Evolutionary conservation across 495 filamentous ascomycete genomes (phyloP).

Genomic region (Penicillium lividum): DNA sequence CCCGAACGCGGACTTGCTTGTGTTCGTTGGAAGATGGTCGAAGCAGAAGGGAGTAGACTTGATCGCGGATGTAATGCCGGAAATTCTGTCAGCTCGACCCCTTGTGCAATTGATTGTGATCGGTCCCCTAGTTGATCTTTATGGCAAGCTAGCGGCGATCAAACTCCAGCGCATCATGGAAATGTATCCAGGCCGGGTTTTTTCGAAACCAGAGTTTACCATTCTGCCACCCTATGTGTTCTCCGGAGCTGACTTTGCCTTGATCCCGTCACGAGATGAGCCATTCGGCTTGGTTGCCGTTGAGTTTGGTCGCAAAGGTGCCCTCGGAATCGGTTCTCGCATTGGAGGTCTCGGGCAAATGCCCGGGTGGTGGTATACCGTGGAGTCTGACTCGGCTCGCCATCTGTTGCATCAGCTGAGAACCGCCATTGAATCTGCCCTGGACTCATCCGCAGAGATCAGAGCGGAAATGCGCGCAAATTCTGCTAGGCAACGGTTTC

Average conservation of each 20-base stretch:
- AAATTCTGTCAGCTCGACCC: slow-evolving; percentile 63
- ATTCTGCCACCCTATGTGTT: slow-evolving; percentile 74
- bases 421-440: slow-evolving; percentile 65
- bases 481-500: slow-evolving; percentile 74
- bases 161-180: slow-evolving; percentile 74
- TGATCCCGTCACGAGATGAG: slow-evolving; percentile 79
- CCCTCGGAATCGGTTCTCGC: slow-evolving; percentile 69
- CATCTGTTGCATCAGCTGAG: slow-evolving; percentile 75
- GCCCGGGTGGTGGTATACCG: slow-evolving; percentile 72
- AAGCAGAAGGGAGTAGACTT: slow-evolving; percentile 79
- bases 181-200: slow-evolving; percentile 70
- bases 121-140: slow-evolving; percentile 75
- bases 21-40: slow-evolving; percentile 79
- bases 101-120: slow-evolving; percentile 70
- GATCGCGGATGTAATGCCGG: slow-evolving; percentile 75
- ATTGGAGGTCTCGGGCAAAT: slow-evolving; percentile 71
- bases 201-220: slow-evolving; percentile 76
- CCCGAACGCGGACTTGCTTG: slow-evolving; percentile 69
- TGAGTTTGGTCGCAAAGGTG: slow-evolving; percentile 77
- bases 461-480: slow-evolving; percentile 71
- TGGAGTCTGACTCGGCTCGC: slow-evolving; percentile 68
- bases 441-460: slow-evolving; percentile 58
- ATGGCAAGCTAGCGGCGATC: slow-evolving; percentile 74
- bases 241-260: slow-evolving; percentile 75
- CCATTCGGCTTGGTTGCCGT: slow-evolving; percentile 82